phyloP scores from a whole-genome alignment of 2,329 filamentous ascomycete species.

The Aspergillus oerlinghausenensis region DNA sequence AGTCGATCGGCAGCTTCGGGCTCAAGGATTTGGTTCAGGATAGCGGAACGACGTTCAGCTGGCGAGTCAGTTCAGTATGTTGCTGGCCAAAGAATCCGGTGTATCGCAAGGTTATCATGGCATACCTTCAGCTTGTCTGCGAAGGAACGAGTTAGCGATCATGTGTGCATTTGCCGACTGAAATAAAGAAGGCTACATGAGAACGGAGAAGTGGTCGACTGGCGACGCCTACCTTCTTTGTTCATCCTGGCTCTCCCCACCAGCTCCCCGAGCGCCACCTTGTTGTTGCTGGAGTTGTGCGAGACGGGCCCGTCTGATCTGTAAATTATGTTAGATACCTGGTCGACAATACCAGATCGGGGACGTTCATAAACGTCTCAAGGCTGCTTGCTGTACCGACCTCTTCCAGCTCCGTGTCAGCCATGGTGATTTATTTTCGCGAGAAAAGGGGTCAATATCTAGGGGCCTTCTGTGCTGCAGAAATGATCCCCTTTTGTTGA shows the following conservation, averaged over 20 bases:
- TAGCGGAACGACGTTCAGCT: constrained; percentile 39
- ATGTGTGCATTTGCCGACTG: neutral
- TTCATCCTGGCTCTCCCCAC: constrained; percentile 56
- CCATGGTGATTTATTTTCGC: constrained; percentile 43
- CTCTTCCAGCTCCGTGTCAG: constrained; percentile 63
- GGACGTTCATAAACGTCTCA: neutral
- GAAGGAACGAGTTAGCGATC: constrained; percentile 1
- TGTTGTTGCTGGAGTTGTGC: constrained; percentile 88
- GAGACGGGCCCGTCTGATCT: constrained; percentile 89
- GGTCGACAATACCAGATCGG: neutral
- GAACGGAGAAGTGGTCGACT: neutral
- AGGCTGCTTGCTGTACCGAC: constrained; percentile 28
- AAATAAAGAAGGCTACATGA: neutral
- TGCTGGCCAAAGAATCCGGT: constrained; percentile 1
- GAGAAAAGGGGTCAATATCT: neutral
- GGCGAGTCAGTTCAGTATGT: constrained; percentile 1
- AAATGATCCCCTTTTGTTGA: neutral
- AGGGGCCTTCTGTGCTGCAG: neutral
- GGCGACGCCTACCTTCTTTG: constrained; percentile 52
- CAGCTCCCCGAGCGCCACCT: constrained; percentile 46
- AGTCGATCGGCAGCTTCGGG: constrained; percentile 91
- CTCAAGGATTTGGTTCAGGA: constrained; percentile 89
- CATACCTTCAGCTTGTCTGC: constrained; percentile 32
- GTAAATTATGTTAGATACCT: constrained; percentile 11
- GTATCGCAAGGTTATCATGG: constrained; percentile 1